phyloP scores from a whole-genome alignment of 345 rosid genomes.

The Lagerstroemia speciosa region DNA sequence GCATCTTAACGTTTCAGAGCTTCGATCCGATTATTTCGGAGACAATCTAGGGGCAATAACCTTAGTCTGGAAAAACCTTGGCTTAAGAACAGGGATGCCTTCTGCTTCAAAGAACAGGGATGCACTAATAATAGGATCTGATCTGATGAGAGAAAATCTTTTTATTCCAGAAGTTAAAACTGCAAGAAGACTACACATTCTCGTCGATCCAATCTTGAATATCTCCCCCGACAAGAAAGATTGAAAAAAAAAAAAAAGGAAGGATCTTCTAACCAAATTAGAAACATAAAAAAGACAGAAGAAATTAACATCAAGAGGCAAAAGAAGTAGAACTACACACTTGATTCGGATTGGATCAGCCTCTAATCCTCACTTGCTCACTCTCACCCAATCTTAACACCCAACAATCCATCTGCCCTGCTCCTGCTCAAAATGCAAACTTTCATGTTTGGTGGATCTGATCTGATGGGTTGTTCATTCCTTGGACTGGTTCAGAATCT shows the following conservation, averaged over 20 bases:
- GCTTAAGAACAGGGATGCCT: no score
- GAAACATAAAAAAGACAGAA: constrained; percentile 5
- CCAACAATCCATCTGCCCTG: neutral
- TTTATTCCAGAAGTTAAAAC: constrained; percentile 5
- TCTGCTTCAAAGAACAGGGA: neutral
- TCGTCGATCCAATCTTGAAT: constrained; percentile 10
- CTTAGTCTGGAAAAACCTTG: neutral
- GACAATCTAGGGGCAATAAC: neutral
- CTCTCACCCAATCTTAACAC: neutral
- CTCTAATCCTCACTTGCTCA: neutral
- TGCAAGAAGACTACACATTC: constrained; percentile 7
- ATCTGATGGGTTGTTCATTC: neutral
- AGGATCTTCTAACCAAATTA: constrained; percentile 4
- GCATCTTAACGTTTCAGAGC: no score
- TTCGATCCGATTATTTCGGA: no score
- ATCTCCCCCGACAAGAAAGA: neutral
- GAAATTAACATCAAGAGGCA: constrained; percentile 1
- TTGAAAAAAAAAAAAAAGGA: neutral
- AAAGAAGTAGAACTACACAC: constrained; percentile 6
- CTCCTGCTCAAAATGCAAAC: neutral
- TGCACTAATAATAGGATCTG: neutral
- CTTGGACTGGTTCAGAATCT: neutral
- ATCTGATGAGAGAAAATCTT: neutral
- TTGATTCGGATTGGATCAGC: neutral
- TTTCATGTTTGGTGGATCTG: neutral